Conservation (phyloP, 2,329 filamentous ascomycete species). For the Apiospora pterosperma region DNA sequence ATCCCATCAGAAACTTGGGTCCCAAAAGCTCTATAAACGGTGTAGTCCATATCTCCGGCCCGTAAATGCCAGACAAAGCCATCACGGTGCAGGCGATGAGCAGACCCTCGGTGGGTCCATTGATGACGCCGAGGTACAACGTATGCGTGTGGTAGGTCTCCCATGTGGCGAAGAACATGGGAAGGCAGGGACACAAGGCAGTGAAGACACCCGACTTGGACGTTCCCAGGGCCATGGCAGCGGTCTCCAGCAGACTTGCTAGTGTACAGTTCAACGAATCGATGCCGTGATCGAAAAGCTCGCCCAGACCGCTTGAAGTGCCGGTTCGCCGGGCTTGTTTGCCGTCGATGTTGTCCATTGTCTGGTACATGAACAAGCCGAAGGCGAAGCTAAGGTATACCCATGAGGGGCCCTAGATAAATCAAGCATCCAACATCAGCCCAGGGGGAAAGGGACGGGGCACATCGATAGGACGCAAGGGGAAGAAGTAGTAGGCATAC, state of each 20-base stretch:
- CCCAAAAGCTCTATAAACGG: slow-evolving; percentile 70
- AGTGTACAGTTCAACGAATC: slow-evolving; percentile 97
- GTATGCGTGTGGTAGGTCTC: slow-evolving; percentile 99
- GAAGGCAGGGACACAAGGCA: slow-evolving; percentile 82
- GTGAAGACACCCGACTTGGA: slow-evolving; percentile 87
- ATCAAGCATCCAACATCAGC: slow-evolving; percentile 10
- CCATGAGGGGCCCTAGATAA: slow-evolving; percentile 73
- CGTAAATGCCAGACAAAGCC: slow-evolving; percentile 82
- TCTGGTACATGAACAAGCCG: slow-evolving; percentile 97
- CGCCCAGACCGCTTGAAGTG: slow-evolving; percentile 89
- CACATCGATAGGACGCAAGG: not conserved
- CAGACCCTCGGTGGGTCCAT: slow-evolving; percentile 93
- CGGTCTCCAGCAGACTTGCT: slow-evolving; percentile 84
- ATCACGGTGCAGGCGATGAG: slow-evolving; percentile 86
- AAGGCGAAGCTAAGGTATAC: slow-evolving; percentile 94
- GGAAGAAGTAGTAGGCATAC: slow-evolving; percentile 46
- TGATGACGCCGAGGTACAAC: slow-evolving; percentile 92
- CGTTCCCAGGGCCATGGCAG: slow-evolving; percentile 86
- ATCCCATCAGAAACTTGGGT: slow-evolving; percentile 46
- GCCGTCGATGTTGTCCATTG: slow-evolving; percentile 98
- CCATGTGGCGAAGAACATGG: slow-evolving; percentile 99
- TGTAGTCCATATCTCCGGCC: slow-evolving; percentile 80
- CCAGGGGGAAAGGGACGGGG: not conserved
- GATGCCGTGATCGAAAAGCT: slow-evolving; percentile 98
- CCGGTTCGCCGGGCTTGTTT: slow-evolving; percentile 95